A percentile compares a stretch with the other conserved stretches of the same genome.
These are phyloP conservation scores for Ustilago tritici DNA, from an alignment of 1,284 basidiomycete species.

Conservation along the genomic window DNA sequence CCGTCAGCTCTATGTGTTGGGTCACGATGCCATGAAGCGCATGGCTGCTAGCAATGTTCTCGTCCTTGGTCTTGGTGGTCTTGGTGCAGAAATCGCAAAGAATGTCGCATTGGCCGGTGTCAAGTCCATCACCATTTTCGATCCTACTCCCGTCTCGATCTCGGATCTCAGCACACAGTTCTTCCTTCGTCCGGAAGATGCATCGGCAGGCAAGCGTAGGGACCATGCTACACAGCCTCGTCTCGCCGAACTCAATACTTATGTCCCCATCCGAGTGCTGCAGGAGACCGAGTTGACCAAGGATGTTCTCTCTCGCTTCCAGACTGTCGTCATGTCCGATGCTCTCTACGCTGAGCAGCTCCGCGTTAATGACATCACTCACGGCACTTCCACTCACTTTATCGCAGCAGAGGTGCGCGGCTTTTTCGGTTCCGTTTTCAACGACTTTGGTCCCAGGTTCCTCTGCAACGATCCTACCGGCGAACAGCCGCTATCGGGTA, in stretches of 20 bases:
- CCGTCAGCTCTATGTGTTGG: conserved; percentile 69
- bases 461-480: conserved; percentile 95
- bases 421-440: conserved; percentile 95
- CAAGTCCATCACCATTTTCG: conserved; percentile 95
- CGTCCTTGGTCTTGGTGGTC: conserved; percentile 89
- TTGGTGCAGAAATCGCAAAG: conserved; percentile 98
- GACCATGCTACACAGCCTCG: conserved; percentile 89
- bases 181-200: conserved; percentile 88
- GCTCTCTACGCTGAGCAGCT: conserved; percentile 83
- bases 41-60: conserved; percentile 98
- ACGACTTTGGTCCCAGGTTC: conserved; percentile 95
- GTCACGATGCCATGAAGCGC: conserved; percentile 87
- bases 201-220: conserved; percentile 77
- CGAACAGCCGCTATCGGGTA: conserved; percentile 90
- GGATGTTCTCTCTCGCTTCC: conserved; percentile 59
- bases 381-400: conserved; percentile 80
- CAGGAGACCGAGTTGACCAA: conserved; percentile 57
- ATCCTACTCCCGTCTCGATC: conserved; percentile 86
- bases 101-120: conserved; percentile 95
- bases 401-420: conserved; percentile 92
- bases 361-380: conserved; percentile 87
- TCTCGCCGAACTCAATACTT: conserved; percentile 93
- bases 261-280: conserved; percentile 87
- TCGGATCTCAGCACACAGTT: conserved; percentile 95
- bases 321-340: conserved; percentile 88